Conservation (phyloP, 352 stramenopile genomes). For the Aphanomyces cochlioides region DNA sequence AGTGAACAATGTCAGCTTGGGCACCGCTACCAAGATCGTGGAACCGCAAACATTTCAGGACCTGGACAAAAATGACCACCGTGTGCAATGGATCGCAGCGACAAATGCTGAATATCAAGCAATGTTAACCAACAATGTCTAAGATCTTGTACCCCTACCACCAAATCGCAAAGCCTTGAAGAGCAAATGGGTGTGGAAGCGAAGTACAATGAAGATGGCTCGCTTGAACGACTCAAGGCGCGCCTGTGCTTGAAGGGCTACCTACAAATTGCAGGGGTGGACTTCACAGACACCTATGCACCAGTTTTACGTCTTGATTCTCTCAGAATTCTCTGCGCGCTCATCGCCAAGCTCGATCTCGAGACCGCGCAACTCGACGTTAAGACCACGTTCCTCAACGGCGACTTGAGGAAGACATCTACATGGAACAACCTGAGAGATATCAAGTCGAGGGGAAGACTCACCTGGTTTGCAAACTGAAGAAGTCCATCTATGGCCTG, state of each 20-base stretch:
- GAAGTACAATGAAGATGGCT: constrained; percentile 29
- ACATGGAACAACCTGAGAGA: constrained; percentile 6
- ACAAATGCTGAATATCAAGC: constrained; percentile 21
- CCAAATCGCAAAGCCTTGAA: constrained; percentile 30
- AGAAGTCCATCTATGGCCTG: constrained; percentile 37
- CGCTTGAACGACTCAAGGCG: constrained; percentile 34
- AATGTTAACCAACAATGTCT: constrained; percentile 31
- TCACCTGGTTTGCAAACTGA: constrained; percentile 22
- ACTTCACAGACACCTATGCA: constrained; percentile 31
- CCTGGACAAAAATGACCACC: too few species aligned
- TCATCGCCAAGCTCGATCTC: constrained; percentile 25
- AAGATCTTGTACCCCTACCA: constrained; percentile 14
- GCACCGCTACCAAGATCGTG: too few species aligned
- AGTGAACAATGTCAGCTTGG: too few species aligned
- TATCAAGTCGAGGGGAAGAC: constrained; percentile 27
- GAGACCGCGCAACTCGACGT: constrained; percentile 36
- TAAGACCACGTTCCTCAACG: constrained; percentile 42
- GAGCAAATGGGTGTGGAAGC: constrained; percentile 33
- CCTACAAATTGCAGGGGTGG: constrained; percentile 32
- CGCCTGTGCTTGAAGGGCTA: constrained; percentile 34
- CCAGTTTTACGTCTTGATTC: constrained; percentile 4
- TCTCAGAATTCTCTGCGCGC: constrained; percentile 31
- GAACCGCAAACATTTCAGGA: too few species aligned
- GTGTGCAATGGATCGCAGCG: constrained; percentile 14
- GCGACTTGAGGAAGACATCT: constrained; percentile 4